These are phyloP conservation scores for Plasmopara viticola DNA, from an alignment of 352 stramenopile species.

Conservation along the genomic window DNA sequence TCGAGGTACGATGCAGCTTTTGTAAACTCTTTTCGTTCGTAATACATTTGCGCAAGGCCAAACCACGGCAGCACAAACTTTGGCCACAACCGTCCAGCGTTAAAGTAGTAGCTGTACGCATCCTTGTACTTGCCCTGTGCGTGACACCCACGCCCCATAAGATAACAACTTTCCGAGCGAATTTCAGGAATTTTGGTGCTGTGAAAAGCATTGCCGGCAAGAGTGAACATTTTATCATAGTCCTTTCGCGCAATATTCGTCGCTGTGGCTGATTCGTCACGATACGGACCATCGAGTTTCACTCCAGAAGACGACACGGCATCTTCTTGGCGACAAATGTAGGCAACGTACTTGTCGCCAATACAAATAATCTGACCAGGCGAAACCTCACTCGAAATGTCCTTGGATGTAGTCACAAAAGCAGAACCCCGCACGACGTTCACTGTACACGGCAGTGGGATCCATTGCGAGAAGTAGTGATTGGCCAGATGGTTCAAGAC, in stretches of 20 bases:
- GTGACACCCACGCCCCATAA: conserved; percentile 94
- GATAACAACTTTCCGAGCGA: conserved; percentile 94
- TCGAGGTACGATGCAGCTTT: conserved; percentile 83
- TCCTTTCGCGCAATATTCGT: conserved; percentile 80
- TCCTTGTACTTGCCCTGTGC: conserved; percentile 92
- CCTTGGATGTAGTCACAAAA: conserved; percentile 82
- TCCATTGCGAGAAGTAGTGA: conserved; percentile 98
- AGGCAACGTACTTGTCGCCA: conserved; percentile 87
- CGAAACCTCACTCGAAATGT: conserved; percentile 84
- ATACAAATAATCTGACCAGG: conserved; percentile 91
- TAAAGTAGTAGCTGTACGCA: conserved; percentile 95
- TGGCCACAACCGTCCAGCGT: conserved; percentile 83
- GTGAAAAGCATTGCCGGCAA: conserved; percentile 84
- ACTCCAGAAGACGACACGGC: conserved; percentile 60
- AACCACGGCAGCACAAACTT: conserved; percentile 86
- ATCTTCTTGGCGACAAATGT: conserved; percentile 66
- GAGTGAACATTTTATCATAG: conserved; percentile 88
- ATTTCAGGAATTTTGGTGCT: conserved; percentile 88
- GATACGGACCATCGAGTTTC: conserved; percentile 73
- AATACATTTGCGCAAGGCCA: conserved; percentile 87
- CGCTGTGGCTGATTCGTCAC: conserved; percentile 55
- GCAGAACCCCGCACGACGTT: conserved; percentile 79
- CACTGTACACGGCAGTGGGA: conserved; percentile 84
- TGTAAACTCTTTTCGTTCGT: conserved; percentile 76
- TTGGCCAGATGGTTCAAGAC: conserved; percentile 97